Conservation (phyloP, 2,329 filamentous ascomycete genomes). For the Aspergillus versicolor region DNA sequence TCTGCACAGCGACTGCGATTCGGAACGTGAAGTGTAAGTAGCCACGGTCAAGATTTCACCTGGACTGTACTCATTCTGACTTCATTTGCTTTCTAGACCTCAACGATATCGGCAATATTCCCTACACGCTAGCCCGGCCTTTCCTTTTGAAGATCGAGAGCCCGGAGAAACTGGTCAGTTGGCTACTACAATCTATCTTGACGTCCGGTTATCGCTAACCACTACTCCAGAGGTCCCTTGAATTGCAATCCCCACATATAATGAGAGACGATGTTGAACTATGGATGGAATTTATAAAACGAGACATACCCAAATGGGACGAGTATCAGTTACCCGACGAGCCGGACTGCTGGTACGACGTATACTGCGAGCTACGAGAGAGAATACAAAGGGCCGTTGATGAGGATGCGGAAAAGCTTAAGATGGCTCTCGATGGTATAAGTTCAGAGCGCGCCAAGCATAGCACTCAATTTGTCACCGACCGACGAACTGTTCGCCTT, state of each 20-base stretch:
- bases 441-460: constrained; percentile 59
- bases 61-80: background rate
- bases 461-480: constrained; percentile 57
- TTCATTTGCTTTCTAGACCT: constrained; percentile 47
- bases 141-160: constrained; percentile 71
- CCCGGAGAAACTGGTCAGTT: constrained; percentile 67
- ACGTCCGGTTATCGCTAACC: constrained; percentile 5
- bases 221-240: constrained; percentile 55
- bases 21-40: constrained; percentile 38
- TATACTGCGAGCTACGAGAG: constrained; percentile 69
- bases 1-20: constrained; percentile 37
- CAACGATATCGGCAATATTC: constrained; percentile 68
- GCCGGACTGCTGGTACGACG: constrained; percentile 70
- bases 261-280: constrained; percentile 67
- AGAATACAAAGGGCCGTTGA: constrained; percentile 59
- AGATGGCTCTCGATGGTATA: constrained; percentile 57
- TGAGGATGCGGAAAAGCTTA: constrained; percentile 59
- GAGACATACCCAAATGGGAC: constrained; percentile 69
- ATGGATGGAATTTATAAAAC: constrained; percentile 76
- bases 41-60: background rate
- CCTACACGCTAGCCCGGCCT: constrained; percentile 63
- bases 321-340: constrained; percentile 66
- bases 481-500: constrained; percentile 27
- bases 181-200: background rate
- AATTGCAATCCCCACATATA: constrained; percentile 75